Evolutionary conservation across 1,139 yeast genomes (phyloP).

Genomic region (Groenewaldozyma auringiensis): DNA sequence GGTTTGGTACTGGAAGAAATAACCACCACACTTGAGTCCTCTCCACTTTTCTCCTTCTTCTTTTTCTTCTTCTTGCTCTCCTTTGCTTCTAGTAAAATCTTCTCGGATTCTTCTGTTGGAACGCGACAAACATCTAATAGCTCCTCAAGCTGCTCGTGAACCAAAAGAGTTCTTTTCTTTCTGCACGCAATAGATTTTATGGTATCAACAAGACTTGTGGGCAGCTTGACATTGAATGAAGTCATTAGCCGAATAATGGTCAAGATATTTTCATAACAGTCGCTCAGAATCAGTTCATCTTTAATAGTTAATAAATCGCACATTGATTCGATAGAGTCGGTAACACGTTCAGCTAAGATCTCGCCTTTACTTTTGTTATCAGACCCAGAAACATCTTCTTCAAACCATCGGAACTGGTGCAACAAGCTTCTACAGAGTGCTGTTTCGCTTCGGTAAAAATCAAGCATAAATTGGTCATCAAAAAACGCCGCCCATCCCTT

Average conservation of each 20-base stretch:
- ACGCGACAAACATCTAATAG: slow-evolving; percentile 22
- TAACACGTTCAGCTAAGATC: slow-evolving; percentile 22
- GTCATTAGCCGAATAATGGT: slow-evolving; percentile 28
- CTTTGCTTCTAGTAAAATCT: slow-evolving; percentile 8
- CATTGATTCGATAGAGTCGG: slow-evolving; percentile 36
- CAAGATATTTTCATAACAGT: slow-evolving; percentile 67
- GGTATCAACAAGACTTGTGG: slow-evolving; percentile 18
- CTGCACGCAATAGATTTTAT: slow-evolving; percentile 21
- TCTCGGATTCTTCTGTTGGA: slow-evolving; percentile 18
- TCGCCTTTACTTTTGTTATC: slow-evolving; percentile 18
- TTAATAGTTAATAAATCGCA: slow-evolving; percentile 76
- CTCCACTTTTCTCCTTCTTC: neutral
- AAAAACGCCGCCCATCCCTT: slow-evolving; percentile 63
- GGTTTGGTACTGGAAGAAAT: neutral
- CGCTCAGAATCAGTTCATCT: slow-evolving; percentile 62
- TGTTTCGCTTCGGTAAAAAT: slow-evolving; percentile 78
- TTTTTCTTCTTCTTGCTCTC: neutral
- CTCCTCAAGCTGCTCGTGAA: slow-evolving; percentile 19
- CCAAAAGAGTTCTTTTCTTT: slow-evolving; percentile 21
- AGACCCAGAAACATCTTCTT: slow-evolving; percentile 31
- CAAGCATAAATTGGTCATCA: slow-evolving; percentile 52
- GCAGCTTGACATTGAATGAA: slow-evolving; percentile 24
- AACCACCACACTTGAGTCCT: neutral
- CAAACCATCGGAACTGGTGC: slow-evolving; percentile 54
- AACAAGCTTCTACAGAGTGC: slow-evolving; percentile 67